These are phyloP conservation scores for Schoenoplectus tabernaemontani DNA, from an alignment of 202 grass and related monocot genomes.

Conservation along the genomic window DNA sequence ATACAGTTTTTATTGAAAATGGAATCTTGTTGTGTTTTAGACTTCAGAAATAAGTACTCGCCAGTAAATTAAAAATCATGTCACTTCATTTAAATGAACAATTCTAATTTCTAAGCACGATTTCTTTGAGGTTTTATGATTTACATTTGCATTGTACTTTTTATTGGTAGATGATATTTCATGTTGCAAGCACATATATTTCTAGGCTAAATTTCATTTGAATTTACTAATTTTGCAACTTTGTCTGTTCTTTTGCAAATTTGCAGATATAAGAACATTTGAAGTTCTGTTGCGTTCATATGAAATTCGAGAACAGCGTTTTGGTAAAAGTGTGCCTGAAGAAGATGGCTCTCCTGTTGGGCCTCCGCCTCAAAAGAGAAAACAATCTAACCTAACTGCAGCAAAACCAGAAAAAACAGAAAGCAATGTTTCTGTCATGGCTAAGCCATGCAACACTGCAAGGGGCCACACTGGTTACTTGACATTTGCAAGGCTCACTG, in stretches of 20 bases:
- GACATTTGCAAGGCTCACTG: conserved; percentile 59
- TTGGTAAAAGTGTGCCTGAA: conserved; percentile 16
- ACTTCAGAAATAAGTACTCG: neutral
- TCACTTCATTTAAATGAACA: neutral
- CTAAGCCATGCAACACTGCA: conserved; percentile 46
- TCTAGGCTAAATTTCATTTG: neutral
- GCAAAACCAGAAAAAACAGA: conserved; percentile 17
- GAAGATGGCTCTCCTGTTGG: conserved; percentile 29
- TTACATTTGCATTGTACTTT: neutral
- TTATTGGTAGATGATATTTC: neutral
- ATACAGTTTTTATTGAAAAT: neutral
- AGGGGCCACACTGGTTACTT: conserved; percentile 86
- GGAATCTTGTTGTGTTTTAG: neutral
- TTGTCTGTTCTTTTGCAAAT: neutral
- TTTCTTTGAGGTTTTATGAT: neutral
- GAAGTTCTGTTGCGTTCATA: conserved; percentile 75
- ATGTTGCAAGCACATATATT: neutral
- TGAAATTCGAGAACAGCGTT: conserved; percentile 46
- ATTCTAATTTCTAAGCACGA: neutral
- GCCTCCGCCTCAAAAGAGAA: conserved; percentile 49
- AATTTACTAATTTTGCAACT: neutral
- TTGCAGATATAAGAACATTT: conserved; percentile 85
- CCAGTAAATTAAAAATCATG: neutral
- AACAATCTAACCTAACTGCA: conserved; percentile 16
- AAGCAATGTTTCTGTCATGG: conserved; percentile 36